Base-by-base conservation (phyloP, 1,284 basidiomycete species). In the Ganoderma sp. region DNA sequence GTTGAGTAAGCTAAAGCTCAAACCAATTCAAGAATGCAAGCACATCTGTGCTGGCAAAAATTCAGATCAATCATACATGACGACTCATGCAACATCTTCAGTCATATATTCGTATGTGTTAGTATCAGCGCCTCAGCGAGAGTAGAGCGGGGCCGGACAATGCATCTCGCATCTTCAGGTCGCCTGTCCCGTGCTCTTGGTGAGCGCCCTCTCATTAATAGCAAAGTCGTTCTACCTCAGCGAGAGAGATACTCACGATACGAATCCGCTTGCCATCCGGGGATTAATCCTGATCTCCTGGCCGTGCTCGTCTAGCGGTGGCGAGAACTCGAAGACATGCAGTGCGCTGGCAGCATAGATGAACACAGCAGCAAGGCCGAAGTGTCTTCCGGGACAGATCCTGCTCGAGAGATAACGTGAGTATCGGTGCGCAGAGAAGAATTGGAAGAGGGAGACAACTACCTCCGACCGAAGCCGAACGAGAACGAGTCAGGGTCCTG, bases 401-500 rank as follows among this genome's bases (percentile, higher is more conserved):
- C 71, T 73, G 60, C 9, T 43, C 42, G 14, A 43, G 1, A 1
- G 25, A 10, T 15, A 1, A 39, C 17, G 5, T 43, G 3, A 43
- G 2, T 17, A 43, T 17, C 15, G 0, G 42, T 17, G 15, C 17
- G 2, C 6, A 3, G 17, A 17, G 10, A 14, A 14, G 42, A 42
- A 17, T 17, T 42, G 37, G 10, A 39, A 39, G 10, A 12, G n/a
- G 14, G 1, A 32, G 59, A 15, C n/a, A 48, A 65, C 4, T n/a
- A 65, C 68, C 70, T 69, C 43, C 73, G 54, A 3, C 71, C 71
- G 50, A 65, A 73, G 1, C 75, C 74, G 56, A 84, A 76, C 25
- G 41, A 25, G 67, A 69, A 61, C 17, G 42, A 22, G 54, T 39
- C 56, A 2, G 71, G 70, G 37, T 68, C 67, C 8, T 50, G 64